A percentile compares a stretch with the other conserved stretches of the same genome.
Conservation (phyloP, 1,284 basidiomycete genomes). For the Heterobasidion irregulare region DNA sequence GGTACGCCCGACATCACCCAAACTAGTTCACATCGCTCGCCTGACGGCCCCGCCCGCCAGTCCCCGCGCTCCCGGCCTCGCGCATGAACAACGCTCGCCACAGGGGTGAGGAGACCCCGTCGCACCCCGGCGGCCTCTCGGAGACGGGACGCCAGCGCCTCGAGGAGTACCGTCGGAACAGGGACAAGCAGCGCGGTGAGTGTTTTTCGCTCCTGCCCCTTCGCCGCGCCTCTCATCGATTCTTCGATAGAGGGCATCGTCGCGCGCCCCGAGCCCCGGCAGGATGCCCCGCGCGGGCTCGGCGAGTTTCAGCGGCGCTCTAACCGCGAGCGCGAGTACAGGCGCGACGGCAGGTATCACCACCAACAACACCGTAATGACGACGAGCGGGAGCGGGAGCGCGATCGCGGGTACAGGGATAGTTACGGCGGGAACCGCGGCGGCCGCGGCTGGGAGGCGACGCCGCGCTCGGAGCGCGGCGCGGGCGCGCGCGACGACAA, state of each 20-base stretch:
- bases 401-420: background rate
- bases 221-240: no score
- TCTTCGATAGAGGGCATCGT: conserved; percentile 66
- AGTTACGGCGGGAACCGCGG: background rate
- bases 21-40: no score
- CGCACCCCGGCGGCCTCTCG: conserved; percentile 85
- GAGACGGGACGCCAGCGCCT: conserved; percentile 63
- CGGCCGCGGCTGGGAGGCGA: conserved; percentile 50
- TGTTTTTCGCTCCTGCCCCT: no score
- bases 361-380: conserved; percentile 17
- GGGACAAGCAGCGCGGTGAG: conserved; percentile 64
- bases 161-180: conserved; percentile 66
- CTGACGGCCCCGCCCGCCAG: conserved; percentile 35
- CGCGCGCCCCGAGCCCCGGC: conserved; percentile 41
- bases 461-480: conserved; percentile 57
- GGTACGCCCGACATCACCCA: no score
- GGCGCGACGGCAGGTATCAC: conserved; percentile 17
- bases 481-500: conserved; percentile 48
- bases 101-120: conserved; percentile 84
- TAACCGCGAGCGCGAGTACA: conserved; percentile 45
- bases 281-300: conserved; percentile 53
- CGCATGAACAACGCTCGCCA: conserved; percentile 57
- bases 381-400: conserved; percentile 7
- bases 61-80: conserved; percentile 62
- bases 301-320: conserved; percentile 65